A percentile compares a stretch with the other conserved stretches of the same genome.
These are phyloP conservation scores for Magnolia kwangsiensis DNA, from an alignment of 164 flowering plant species.

Conservation along the genomic window DNA sequence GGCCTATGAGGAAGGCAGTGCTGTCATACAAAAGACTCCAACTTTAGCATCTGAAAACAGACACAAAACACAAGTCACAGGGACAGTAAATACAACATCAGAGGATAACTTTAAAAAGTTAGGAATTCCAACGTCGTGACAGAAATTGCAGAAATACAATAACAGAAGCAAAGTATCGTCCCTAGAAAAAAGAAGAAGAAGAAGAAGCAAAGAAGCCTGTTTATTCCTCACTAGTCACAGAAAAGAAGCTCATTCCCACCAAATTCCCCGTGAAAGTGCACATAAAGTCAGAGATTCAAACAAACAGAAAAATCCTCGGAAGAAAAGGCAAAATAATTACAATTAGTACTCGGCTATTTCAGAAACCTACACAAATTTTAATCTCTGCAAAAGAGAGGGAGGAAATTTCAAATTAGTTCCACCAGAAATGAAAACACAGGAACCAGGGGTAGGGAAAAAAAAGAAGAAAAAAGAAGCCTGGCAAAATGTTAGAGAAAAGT, in stretches of 20 bases:
- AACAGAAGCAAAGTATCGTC: background rate
- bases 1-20: conserved; percentile 96
- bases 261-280: background rate
- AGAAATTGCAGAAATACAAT: too few species aligned
- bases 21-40: conserved; percentile 65
- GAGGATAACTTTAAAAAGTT: background rate
- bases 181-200: background rate
- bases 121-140: background rate
- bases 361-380: too few species aligned
- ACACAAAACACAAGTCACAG: conserved; percentile 12
- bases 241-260: background rate
- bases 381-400: too few species aligned
- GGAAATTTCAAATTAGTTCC: too few species aligned
- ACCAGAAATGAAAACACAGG: background rate
- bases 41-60: conserved; percentile 34
- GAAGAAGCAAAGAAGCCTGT: background rate
- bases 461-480: too few species aligned
- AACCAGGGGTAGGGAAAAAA: too few species aligned
- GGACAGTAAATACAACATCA: background rate
- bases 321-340: too few species aligned
- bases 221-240: background rate
- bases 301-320: background rate
- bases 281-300: background rate
- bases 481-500: too few species aligned
- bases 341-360: too few species aligned